Percentiles rank a stretch among this genome's conserved stretches.
Conservation (phyloP, 208 protist genomes). For the Wallacemonas sp. region DNA sequence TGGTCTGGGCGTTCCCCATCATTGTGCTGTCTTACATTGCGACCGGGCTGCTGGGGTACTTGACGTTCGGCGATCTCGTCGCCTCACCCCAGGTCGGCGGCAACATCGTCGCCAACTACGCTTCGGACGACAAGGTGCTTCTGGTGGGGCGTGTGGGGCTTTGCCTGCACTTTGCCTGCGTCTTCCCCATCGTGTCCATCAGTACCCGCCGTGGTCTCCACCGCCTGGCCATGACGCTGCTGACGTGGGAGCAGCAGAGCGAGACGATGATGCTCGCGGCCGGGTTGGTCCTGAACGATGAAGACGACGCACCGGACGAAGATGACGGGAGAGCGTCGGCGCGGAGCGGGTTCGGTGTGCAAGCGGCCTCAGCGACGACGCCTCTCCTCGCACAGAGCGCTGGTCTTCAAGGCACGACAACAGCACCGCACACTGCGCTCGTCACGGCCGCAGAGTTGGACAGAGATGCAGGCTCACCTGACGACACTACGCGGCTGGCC, state of each 20-base stretch:
- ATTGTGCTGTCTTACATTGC: constrained; percentile 57
- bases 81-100: constrained; percentile 29
- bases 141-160: constrained; percentile 76
- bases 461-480: constrained; percentile 63
- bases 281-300: background rate
- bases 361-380: background rate
- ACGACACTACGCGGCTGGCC: constrained; percentile 62
- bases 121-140: constrained; percentile 41
- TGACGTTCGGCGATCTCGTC: constrained; percentile 64
- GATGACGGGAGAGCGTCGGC: background rate
- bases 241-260: constrained; percentile 48
- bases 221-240: constrained; percentile 46
- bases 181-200: constrained; percentile 79
- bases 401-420: too few species aligned
- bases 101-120: constrained; percentile 71
- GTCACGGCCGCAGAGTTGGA: constrained; percentile 27
- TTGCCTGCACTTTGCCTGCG: constrained; percentile 81
- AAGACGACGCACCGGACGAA: background rate
- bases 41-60: constrained; percentile 64
- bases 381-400: background rate
- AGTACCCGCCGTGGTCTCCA: constrained; percentile 64
- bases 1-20: constrained; percentile 55
- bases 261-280: constrained; percentile 16
- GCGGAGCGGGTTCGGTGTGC: too few species aligned
- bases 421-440: background rate